Evolutionary conservation across 2,329 filamentous ascomycete genomes (phyloP).

Genomic region (Colletotrichum tropicale): DNA sequence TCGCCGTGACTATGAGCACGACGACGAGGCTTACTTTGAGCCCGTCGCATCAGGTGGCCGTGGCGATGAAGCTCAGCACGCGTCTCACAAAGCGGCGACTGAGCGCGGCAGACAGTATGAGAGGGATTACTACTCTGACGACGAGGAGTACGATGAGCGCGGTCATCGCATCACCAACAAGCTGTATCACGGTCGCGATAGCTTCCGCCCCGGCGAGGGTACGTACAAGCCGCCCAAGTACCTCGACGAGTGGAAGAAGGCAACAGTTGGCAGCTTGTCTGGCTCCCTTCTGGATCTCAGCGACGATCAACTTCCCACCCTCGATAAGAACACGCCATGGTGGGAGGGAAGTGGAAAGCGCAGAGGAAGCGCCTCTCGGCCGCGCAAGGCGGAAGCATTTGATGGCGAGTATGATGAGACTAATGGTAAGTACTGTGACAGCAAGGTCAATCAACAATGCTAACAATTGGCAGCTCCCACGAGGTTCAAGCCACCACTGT

Average conservation of each 20-base stretch:
- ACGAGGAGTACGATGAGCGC: constrained; percentile 29
- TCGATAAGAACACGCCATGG: constrained; percentile 68
- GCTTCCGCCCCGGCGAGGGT: constrained; percentile 53
- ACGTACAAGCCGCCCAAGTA: constrained; percentile 64
- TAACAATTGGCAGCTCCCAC: constrained; percentile 55
- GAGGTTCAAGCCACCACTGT: constrained; percentile 81
- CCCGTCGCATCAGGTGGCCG: neutral
- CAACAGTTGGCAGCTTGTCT: constrained; percentile 64
- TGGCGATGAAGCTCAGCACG: neutral
- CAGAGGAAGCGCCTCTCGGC: constrained; percentile 52
- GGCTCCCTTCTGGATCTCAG: constrained; percentile 66
- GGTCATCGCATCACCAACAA: constrained; percentile 42
- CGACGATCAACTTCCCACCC: constrained; percentile 32
- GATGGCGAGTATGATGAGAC: constrained; percentile 71
- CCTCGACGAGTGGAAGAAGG: constrained; percentile 77
- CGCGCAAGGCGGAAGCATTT: constrained; percentile 66
- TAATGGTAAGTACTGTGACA: constrained; percentile 47
- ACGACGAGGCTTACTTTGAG: neutral
- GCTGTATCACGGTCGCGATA: constrained; percentile 45
- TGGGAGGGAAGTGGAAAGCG: constrained; percentile 69
- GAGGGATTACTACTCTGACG: constrained; percentile 27
- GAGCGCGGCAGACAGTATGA: constrained; percentile 7
- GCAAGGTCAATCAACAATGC: neutral
- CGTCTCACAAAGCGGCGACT: neutral
- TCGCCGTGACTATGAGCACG: constrained; percentile 6